Base-by-base conservation (phyloP, 1,139 yeast species). In the Kodamaea sp. region DNA sequence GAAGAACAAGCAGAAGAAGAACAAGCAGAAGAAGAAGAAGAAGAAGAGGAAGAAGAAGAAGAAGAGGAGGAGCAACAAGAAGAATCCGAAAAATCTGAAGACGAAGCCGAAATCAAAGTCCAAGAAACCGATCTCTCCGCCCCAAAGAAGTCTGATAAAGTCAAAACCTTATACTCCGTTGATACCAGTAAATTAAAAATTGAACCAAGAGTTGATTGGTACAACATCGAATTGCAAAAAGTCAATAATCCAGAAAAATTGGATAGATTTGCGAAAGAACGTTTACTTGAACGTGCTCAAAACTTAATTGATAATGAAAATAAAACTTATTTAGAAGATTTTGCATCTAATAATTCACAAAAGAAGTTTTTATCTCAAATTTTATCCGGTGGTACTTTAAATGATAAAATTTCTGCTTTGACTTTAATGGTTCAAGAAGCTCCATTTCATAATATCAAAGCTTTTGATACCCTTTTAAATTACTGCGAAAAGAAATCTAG, bases 351-450 rank as follows among this genome's bases (percentile, higher is more conserved):
- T 35, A 78, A 86, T 27, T 84, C 96, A 2, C 96, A 90, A 61
- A 83, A 80, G 60, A 85, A 84, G 73, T 90, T 90, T 60, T 81
- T 90, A 75, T 77, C 92, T 1, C 95, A 92, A 62, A 84, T 92
- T 48, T 75, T 92, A 55, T 74, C 90, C 6, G 85, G 82, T 47
- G 99, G 99, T 85, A 92, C 99, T 0, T 73, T 92, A 51, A 84
- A 81, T 53, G 99, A 92, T 83, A 90, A 92, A 65, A 86, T 92
- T 42, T 87, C 97, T 35, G 97, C 98, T 0, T 73, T 92, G 54
- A 90, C 98, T 0, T 77, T 92, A 57, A 70, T 92, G 58, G 79
- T 90, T 35, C 97, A 92, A 59, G 98, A 92, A 65, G 89, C 97
- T 3, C 98, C 99, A 5, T 60, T 89, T 42, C 98, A 92, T 58